Evolutionary conservation across 805 yeast genomes (phyloP).

Genomic region (Wickerhamomyces chambardii): DNA sequence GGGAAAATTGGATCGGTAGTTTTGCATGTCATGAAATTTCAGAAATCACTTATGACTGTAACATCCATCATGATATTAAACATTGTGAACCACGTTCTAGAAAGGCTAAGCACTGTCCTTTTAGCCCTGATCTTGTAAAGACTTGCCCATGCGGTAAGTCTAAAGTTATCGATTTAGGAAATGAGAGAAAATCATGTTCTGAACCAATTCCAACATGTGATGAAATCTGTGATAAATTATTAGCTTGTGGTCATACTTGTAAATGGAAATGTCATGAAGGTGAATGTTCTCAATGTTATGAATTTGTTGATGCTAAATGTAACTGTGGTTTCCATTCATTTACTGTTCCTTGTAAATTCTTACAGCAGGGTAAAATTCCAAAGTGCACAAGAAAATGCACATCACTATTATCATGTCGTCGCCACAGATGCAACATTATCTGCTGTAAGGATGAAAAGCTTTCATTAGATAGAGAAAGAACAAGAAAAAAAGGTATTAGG

Average conservation of each 20-base stretch:
- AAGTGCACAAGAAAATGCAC: constrained; percentile 65
- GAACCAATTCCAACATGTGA: constrained; percentile 79
- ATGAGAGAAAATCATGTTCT: constrained; percentile 46
- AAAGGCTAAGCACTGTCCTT: constrained; percentile 41
- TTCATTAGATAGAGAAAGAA: constrained; percentile 42
- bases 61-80: constrained; percentile 49
- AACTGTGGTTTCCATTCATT: constrained; percentile 50
- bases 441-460: constrained; percentile 66
- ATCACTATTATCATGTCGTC: constrained; percentile 67
- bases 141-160: constrained; percentile 80
- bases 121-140: constrained; percentile 47
- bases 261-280: constrained; percentile 70
- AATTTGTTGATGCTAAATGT: constrained; percentile 44
- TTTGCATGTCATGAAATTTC: constrained; percentile 38
- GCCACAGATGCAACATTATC: constrained; percentile 60
- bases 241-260: constrained; percentile 76
- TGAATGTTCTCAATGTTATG: constrained; percentile 60
- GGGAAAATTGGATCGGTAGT: constrained; percentile 39
- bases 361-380: constrained; percentile 43
- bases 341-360: constrained; percentile 54
- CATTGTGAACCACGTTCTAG: constrained; percentile 22
- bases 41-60: constrained; percentile 50
- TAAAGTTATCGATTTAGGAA: constrained; percentile 26
- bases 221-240: constrained; percentile 46
- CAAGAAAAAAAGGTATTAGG: constrained; percentile 37